Conservation (phyloP, 257 asterid genomes). For the Solanum appendiculatum region DNA sequence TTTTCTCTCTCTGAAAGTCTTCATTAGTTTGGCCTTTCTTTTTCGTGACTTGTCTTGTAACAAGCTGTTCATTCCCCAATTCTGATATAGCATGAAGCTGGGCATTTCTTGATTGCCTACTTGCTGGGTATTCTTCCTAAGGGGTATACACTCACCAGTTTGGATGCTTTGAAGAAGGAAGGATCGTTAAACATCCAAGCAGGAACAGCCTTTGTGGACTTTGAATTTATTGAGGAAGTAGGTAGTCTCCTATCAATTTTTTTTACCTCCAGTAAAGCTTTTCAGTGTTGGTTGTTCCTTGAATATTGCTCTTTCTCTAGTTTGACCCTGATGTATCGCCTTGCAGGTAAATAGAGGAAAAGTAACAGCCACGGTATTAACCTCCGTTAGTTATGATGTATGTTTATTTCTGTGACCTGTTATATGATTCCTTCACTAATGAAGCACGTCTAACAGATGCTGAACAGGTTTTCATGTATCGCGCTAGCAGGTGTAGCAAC, state of each 20-base stretch:
- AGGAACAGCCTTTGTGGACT: constrained; percentile 93
- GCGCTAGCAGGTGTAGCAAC: constrained; percentile 96
- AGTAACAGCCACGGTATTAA: constrained; percentile 69
- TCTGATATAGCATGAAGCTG: constrained; percentile 83
- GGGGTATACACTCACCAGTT: constrained; percentile 78
- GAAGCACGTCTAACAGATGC: constrained; percentile 36
- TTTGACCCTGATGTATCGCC: not conserved
- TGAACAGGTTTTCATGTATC: constrained; percentile 80
- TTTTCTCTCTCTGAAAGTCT: not conserved
- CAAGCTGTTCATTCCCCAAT: constrained; percentile 8
- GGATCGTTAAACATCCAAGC: constrained; percentile 95
- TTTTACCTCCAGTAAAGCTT: not conserved
- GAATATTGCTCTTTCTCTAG: not conserved
- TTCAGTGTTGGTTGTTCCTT: not conserved
- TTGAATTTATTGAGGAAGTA: constrained; percentile 85
- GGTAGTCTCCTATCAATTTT: constrained; percentile 15
- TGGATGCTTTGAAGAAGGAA: constrained; percentile 82
- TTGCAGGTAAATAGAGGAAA: constrained; percentile 78
- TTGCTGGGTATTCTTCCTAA: constrained; percentile 88
- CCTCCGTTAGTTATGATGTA: not conserved
- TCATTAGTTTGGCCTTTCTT: not conserved
- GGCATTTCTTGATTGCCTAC: constrained; percentile 95
- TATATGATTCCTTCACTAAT: not conserved
- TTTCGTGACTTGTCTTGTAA: not conserved
- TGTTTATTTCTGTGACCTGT: not conserved